Evolutionary conservation across 805 yeast genomes (phyloP).

Genomic region (Ogataea philodendri): DNA sequence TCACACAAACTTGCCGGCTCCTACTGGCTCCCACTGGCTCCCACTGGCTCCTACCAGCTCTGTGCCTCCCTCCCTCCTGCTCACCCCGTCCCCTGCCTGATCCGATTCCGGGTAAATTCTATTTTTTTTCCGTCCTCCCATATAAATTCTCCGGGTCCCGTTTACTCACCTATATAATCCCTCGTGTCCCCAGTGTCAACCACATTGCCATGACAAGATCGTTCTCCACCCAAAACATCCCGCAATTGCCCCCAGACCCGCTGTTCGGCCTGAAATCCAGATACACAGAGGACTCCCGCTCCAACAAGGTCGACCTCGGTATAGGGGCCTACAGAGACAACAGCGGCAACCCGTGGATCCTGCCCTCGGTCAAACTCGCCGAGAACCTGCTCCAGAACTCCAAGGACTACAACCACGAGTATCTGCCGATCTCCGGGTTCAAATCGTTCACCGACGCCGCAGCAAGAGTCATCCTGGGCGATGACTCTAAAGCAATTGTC

Average conservation of each 20-base stretch:
- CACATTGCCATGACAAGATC: slow-evolving; percentile 25
- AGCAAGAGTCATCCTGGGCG: slow-evolving; percentile 70
- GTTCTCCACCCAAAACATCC: slow-evolving; percentile 39
- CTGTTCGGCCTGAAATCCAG: slow-evolving; percentile 78
- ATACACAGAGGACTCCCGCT: slow-evolving; percentile 53
- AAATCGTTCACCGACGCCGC: slow-evolving; percentile 67
- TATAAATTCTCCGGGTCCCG: slow-evolving; percentile 4
- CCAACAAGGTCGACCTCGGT: slow-evolving; percentile 77
- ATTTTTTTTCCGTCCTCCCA: no score
- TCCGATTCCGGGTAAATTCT: no score
- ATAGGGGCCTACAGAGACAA: slow-evolving; percentile 96
- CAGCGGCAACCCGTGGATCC: slow-evolving; percentile 83
- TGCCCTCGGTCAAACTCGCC: slow-evolving; percentile 75
- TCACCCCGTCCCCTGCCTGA: no score
- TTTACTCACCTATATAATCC: no score
- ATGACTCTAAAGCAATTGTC: slow-evolving; percentile 49
- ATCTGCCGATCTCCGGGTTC: slow-evolving; percentile 78
- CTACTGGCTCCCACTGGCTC: no score
- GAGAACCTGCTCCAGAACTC: slow-evolving; percentile 61
- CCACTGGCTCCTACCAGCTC: no score
- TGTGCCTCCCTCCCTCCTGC: no score
- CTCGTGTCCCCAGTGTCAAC: no score
- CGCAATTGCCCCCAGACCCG: slow-evolving; percentile 80
- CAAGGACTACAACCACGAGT: slow-evolving; percentile 77
- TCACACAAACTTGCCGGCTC: no score